Conservation (phyloP, 768 basidiomycete species). For the Tephrocybe sp. region DNA sequence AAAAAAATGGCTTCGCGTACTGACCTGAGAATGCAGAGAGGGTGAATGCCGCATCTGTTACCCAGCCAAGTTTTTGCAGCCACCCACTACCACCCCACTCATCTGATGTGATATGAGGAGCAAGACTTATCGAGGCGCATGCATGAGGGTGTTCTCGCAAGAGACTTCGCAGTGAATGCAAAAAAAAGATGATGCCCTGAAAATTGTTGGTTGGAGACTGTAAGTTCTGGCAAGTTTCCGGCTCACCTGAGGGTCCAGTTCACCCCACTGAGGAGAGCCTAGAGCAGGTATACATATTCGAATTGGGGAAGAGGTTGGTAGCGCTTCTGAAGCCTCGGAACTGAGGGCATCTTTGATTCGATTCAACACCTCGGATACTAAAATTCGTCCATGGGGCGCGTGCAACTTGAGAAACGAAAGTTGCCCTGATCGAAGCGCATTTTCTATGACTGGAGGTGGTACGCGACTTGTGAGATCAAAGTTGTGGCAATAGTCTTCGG, state of each 20-base stretch:
- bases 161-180: slow-evolving; percentile 64
- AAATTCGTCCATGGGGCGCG: slow-evolving; percentile 7
- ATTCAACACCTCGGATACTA: slow-evolving; percentile 22
- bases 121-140: slow-evolving; percentile 69
- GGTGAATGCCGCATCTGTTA: slow-evolving; percentile 72
- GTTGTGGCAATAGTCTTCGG: slow-evolving; percentile 62
- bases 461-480: slow-evolving; percentile 75
- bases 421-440: slow-evolving; percentile 37
- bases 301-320: slow-evolving; percentile 32
- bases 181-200: slow-evolving; percentile 71
- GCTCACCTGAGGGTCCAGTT: slow-evolving; percentile 54
- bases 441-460: slow-evolving; percentile 48
- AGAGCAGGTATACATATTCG: slow-evolving; percentile 65
- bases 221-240: not conserved
- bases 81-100: slow-evolving; percentile 66
- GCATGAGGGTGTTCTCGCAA: slow-evolving; percentile 57
- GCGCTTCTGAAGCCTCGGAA: slow-evolving; percentile 19
- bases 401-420: slow-evolving; percentile 27
- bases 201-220: slow-evolving; percentile 1
- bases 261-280: slow-evolving; percentile 72
- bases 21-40: slow-evolving; percentile 79
- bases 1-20: not conserved
- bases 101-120: slow-evolving; percentile 61
- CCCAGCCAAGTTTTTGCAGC: slow-evolving; percentile 78
- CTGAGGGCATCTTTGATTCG: slow-evolving; percentile 29